phyloP scores from a whole-genome alignment of 805 yeast species.

The Cyberlindnera xishuangbannaensis region DNA sequence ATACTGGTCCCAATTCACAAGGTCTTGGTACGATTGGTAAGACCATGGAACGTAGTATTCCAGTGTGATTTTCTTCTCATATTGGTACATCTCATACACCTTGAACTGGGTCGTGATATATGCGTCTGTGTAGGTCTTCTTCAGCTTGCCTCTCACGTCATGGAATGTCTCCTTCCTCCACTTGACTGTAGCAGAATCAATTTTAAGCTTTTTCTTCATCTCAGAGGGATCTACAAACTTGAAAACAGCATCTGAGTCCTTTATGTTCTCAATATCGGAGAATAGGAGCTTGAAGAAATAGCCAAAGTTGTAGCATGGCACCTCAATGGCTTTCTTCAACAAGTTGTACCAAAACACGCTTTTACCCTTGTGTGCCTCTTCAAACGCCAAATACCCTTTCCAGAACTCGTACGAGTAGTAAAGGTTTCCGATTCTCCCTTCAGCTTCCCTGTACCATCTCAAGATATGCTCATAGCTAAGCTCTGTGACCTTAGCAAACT shows the following conservation, averaged over 20 bases:
- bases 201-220: conserved; percentile 18
- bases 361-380: conserved; percentile 32
- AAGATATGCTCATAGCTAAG: conserved; percentile 29
- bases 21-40: conserved; percentile 36
- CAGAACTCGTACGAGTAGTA: conserved; percentile 48
- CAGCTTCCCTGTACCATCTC: conserved; percentile 39
- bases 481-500: conserved; percentile 29
- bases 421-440: conserved; percentile 45
- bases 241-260: conserved; percentile 4
- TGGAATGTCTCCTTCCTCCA: conserved; percentile 13
- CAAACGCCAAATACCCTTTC: conserved; percentile 40
- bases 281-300: conserved; percentile 37
- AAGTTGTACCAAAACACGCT: conserved; percentile 25
- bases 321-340: conserved; percentile 43
- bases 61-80: conserved; percentile 37
- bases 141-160: conserved; percentile 33
- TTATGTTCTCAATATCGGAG: conserved; percentile 26
- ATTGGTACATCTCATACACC: conserved; percentile 42
- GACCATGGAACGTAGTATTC: conserved; percentile 34
- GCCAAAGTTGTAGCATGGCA: conserved; percentile 51
- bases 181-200: conserved; percentile 4
- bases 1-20: conserved; percentile 55
- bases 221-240: conserved; percentile 17
- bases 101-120: conserved; percentile 52
- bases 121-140: conserved; percentile 44